These are phyloP conservation scores for Penicillium sp. DNA, from an alignment of 2,329 filamentous ascomycete species.

Conservation along the genomic window DNA sequence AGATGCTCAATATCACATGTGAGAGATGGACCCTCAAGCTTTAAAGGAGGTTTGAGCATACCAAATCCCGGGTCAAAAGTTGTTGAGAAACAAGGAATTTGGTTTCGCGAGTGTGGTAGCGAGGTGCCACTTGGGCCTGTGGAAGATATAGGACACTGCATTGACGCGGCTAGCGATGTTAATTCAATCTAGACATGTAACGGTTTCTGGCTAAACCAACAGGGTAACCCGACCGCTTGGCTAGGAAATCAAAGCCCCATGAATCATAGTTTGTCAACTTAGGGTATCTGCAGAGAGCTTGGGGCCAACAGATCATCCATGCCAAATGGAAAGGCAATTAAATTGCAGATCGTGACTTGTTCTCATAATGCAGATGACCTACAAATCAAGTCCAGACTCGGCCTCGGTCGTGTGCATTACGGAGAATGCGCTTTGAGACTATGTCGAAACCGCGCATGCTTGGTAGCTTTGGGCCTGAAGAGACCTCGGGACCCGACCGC, in stretches of 20 bases:
- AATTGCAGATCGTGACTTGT: slow-evolving; percentile 18
- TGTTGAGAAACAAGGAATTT: background rate
- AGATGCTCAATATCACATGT: slow-evolving; percentile 1
- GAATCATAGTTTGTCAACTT: background rate
- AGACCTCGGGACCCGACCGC: background rate
- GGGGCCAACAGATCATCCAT: background rate
- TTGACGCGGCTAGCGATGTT: background rate
- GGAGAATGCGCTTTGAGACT: slow-evolving; percentile 1
- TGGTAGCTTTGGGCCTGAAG: background rate
- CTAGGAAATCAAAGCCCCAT: background rate
- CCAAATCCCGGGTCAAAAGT: background rate
- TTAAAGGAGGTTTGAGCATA: background rate
- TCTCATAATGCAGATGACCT: slow-evolving; percentile 22
- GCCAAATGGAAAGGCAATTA: slow-evolving; percentile 8
- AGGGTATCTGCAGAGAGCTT: slow-evolving; percentile 4
- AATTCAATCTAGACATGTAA: background rate
- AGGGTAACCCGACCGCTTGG: background rate
- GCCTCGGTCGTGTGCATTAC: slow-evolving; percentile 4
- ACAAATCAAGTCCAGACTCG: slow-evolving; percentile 13
- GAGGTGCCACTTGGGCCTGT: background rate
- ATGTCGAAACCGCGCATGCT: slow-evolving; percentile 6
- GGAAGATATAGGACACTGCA: background rate
- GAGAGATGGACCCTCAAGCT: background rate
- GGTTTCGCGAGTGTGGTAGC: background rate
- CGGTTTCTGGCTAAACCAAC: background rate